phyloP scores from a whole-genome alignment of 2,329 filamentous ascomycete genomes.

The Sporothrix phasma region DNA sequence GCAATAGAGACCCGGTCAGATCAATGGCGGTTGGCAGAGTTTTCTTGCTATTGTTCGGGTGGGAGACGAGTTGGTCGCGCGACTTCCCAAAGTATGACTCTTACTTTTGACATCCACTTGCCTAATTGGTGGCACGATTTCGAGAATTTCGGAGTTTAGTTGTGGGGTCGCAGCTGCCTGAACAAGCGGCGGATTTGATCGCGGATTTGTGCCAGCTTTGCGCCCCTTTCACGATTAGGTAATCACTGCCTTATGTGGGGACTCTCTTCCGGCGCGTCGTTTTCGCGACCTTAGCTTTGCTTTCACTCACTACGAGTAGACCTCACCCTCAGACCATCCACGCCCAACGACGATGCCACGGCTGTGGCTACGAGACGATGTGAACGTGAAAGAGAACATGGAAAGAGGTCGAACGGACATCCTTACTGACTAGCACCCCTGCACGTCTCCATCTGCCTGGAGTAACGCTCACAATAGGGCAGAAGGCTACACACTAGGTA shows the following conservation, averaged over 20 bases:
- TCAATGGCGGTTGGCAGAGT: not conserved
- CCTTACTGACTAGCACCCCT: no score
- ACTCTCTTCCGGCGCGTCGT: not conserved
- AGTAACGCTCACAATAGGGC: not conserved
- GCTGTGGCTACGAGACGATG: no score
- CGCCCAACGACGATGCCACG: no score
- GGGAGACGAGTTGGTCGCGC: not conserved
- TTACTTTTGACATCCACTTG: slow-evolving; percentile 6
- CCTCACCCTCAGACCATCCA: not conserved
- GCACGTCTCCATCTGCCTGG: not conserved
- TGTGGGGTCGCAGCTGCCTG: not conserved
- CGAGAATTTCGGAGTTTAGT: not conserved
- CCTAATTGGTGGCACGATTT: not conserved
- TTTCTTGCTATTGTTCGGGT: slow-evolving; percentile 8
- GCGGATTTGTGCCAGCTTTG: not conserved
- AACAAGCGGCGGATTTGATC: not conserved
- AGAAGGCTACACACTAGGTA: not conserved
- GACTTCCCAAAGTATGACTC: slow-evolving; percentile 9
- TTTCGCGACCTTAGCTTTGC: not conserved
- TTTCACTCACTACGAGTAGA: not conserved
- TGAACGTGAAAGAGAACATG: no score
- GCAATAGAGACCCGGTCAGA: not conserved
- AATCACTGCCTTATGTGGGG: not conserved
- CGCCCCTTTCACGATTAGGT: not conserved
- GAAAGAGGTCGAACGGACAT: no score